Base-by-base conservation (phyloP, 495 filamentous ascomycete genomes). In the Tetracladium setigerum region DNA sequence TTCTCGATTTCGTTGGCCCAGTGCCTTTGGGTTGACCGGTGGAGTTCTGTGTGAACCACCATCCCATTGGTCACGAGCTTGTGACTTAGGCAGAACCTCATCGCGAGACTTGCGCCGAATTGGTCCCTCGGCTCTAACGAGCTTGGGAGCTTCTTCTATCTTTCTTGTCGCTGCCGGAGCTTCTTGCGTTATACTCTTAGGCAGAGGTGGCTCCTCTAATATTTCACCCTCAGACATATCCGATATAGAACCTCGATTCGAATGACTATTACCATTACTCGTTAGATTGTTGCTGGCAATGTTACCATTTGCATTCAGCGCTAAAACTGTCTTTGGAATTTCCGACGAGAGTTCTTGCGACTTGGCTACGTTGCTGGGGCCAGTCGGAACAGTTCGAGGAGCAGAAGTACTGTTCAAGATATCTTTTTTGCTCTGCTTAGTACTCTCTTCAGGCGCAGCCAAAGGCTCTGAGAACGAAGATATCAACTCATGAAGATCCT, bases 181-280 rank as follows among this genome's bases (percentile, higher is more conserved):
- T 14, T 31, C 13, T 31, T 36, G 16, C 19, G 38, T 53, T 18
- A 34, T 14, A 16, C 22, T 18, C 19, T 40, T 40, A 16, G 39
- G 34, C 7, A 27, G 7, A 2, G 31, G 9, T 24, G 17, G 5
- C n/a, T 56, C 53, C 54, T 59, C 57, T 16, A 49, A 10, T 38
- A 59, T 55, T 52, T 59, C 57, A 10, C 57, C 57, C 35, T 59
- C 57, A 40, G 57, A 59, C n/a, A 37, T 37, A 8, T 52, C 53
- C 15, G 53, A 51, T 5, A 41, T 33, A 1, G 49, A 50, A 24
- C 42, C 46, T 44, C 41, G 49, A 30, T 42, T 50, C 34, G 34
- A 19, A 30, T 44, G 44, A 35, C 38, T 37, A 15, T 30, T 43
- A 15, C 17, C 45, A 18, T 15, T 11, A 16, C 24, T 27, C 15